Evolutionary conservation across 306 rosid species (phyloP).

Genomic region (Begonia fuchsioides): DNA sequence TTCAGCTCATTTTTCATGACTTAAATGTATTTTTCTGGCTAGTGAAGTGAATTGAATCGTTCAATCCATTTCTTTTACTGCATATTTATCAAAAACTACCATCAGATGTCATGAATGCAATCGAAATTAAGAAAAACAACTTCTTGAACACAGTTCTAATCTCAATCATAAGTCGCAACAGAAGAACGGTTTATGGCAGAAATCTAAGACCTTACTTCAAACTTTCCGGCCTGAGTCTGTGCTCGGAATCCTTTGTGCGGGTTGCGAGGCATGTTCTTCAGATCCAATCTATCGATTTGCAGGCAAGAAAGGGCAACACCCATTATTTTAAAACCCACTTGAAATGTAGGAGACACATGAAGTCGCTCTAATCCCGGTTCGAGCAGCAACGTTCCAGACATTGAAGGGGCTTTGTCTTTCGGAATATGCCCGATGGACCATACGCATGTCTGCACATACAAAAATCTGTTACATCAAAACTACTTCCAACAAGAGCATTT

Average conservation of each 20-base stretch:
- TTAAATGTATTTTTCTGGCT: no score
- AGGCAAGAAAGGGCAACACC: constrained; percentile 83
- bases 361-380: constrained; percentile 71
- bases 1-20: no score
- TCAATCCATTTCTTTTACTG: no score
- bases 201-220: constrained; percentile 60
- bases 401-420: constrained; percentile 73
- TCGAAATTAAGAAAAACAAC: no score
- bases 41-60: no score
- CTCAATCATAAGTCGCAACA: no score
- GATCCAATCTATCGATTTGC: constrained; percentile 71
- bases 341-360: constrained; percentile 75
- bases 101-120: no score
- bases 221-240: constrained; percentile 68
- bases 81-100: no score
- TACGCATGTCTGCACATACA: constrained; percentile 50
- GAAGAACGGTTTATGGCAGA: no score
- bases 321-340: constrained; percentile 69
- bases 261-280: constrained; percentile 46
- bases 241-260: constrained; percentile 90
- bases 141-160: no score
- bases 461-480: no score
- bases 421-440: constrained; percentile 89
- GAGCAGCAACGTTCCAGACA: constrained; percentile 79
- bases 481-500: no score